Percentiles rank a stretch among this genome's conserved stretches.
Conservation (phyloP, 2,329 filamentous ascomycete genomes). For the Paecilomyces fulvus region DNA sequence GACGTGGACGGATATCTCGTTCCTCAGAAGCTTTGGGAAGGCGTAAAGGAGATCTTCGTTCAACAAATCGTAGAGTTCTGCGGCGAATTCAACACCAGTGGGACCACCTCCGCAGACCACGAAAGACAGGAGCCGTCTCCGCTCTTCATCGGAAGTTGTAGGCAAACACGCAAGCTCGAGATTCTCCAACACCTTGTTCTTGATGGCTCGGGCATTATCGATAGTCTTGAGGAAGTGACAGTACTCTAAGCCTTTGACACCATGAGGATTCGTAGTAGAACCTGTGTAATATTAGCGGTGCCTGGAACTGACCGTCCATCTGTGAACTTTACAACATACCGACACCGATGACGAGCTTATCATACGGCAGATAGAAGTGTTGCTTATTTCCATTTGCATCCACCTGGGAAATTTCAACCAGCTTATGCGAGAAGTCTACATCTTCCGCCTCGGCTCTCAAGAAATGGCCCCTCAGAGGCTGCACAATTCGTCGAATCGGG, state of each 20-base stretch:
- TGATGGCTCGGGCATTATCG: conserved; percentile 79
- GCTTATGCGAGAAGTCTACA: conserved; percentile 82
- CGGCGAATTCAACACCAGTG: conserved; percentile 95
- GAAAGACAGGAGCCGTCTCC: conserved; percentile 80
- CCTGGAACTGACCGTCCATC: background rate
- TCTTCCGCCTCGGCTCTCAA: conserved; percentile 79
- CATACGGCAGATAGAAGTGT: conserved; percentile 90
- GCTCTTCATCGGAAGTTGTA: conserved; percentile 80
- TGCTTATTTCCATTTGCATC: conserved; percentile 64
- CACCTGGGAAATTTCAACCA: conserved; percentile 75
- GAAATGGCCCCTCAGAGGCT: conserved; percentile 75
- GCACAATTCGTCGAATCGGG: conserved; percentile 77
- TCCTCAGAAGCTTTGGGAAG: conserved; percentile 85
- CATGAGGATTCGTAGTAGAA: conserved; percentile 87
- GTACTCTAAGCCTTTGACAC: conserved; percentile 87
- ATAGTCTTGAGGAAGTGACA: conserved; percentile 96
- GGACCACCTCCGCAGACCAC: conserved; percentile 93
- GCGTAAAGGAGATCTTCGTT: conserved; percentile 82
- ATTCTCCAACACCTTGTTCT: conserved; percentile 81
- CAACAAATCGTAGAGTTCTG: conserved; percentile 88
- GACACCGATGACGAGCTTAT: conserved; percentile 88
- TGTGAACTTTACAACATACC: conserved; percentile 39
- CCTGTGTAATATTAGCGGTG: conserved; percentile 32
- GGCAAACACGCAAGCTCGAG: conserved; percentile 88
- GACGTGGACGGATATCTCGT: conserved; percentile 94